These are phyloP conservation scores for Debaryomyces hansenii DNA, from an alignment of 805 yeast genomes.

Conservation along the genomic window DNA sequence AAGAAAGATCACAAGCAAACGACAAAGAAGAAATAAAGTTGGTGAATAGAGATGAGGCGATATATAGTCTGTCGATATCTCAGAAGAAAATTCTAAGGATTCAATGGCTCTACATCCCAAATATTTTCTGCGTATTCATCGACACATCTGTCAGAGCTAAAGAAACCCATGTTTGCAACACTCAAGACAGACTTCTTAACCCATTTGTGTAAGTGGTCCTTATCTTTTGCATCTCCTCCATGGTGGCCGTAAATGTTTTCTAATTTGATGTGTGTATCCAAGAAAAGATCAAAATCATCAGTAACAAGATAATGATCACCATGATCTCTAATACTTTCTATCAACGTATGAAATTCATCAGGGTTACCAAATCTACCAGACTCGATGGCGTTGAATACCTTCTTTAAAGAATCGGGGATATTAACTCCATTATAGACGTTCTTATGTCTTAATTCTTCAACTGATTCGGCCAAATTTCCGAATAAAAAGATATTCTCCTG, in stretches of 20 bases:
- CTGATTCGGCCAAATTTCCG: conserved; percentile 88
- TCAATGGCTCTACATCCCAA: conserved; percentile 85
- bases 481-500: conserved; percentile 90
- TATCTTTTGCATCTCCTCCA: conserved; percentile 41
- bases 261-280: conserved; percentile 76
- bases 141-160: conserved; percentile 86
- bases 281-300: conserved; percentile 86
- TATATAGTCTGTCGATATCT: too few species aligned
- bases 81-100: conserved; percentile 11
- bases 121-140: conserved; percentile 89
- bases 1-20: too few species aligned
- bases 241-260: conserved; percentile 64
- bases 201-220: conserved; percentile 67
- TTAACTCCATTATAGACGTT: conserved; percentile 63
- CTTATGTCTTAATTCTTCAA: conserved; percentile 77
- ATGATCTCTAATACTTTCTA: conserved; percentile 67
- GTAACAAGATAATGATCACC: conserved; percentile 86
- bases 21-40: too few species aligned
- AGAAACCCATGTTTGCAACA: conserved; percentile 94
- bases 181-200: conserved; percentile 68
- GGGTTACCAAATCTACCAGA: conserved; percentile 70
- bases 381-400: conserved; percentile 68
- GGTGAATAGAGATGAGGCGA: too few species aligned
- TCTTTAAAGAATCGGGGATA: conserved; percentile 57
- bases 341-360: conserved; percentile 63